These are phyloP conservation scores for Fusarium brachygibbosum DNA, from an alignment of 2,329 filamentous ascomycete species.

Conservation along the genomic window DNA sequence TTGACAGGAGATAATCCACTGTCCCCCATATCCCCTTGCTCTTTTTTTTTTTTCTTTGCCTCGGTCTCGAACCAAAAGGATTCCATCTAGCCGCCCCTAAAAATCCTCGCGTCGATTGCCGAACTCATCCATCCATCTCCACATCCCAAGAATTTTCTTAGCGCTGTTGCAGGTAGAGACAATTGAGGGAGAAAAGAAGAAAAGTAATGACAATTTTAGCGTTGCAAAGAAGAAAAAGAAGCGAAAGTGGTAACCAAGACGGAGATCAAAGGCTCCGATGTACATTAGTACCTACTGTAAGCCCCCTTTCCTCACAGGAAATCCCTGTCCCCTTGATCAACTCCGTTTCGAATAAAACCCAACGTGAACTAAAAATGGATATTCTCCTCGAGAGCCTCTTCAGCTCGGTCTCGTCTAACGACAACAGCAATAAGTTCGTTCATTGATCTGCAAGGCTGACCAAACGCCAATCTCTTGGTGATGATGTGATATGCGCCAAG, in stretches of 20 bases:
- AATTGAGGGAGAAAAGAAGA: not conserved
- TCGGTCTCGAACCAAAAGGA: slow-evolving; percentile 4
- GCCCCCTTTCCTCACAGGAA: slow-evolving; percentile 16
- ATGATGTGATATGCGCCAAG: slow-evolving; percentile 12
- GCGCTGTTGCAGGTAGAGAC: not conserved
- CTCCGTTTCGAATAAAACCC: slow-evolving; percentile 1
- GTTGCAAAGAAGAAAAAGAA: not conserved
- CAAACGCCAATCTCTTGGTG: not conserved
- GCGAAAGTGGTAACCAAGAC: not conserved
- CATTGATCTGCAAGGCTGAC: slow-evolving; percentile 8
- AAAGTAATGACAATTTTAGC: too few relatives aligned
- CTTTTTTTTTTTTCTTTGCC: not conserved
- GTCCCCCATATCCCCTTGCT: not conserved
- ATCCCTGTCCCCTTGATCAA: not conserved
- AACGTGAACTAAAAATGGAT: slow-evolving; percentile 3
- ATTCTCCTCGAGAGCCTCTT: not conserved
- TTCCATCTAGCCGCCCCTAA: slow-evolving; percentile 2
- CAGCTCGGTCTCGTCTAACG: slow-evolving; percentile 2
- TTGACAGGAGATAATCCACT: slow-evolving; percentile 3
- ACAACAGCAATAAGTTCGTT: not conserved
- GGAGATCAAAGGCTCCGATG: slow-evolving; percentile 7
- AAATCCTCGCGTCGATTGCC: slow-evolving; percentile 26
- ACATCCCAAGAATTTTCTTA: not conserved
- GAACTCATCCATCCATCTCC: slow-evolving; percentile 17
- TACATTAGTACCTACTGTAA: not conserved